Evolutionary conservation across 78 protist species (phyloP), one percentile per base, ranked within the genome.

Genomic region (Speleostelium caveatum): DNA sequence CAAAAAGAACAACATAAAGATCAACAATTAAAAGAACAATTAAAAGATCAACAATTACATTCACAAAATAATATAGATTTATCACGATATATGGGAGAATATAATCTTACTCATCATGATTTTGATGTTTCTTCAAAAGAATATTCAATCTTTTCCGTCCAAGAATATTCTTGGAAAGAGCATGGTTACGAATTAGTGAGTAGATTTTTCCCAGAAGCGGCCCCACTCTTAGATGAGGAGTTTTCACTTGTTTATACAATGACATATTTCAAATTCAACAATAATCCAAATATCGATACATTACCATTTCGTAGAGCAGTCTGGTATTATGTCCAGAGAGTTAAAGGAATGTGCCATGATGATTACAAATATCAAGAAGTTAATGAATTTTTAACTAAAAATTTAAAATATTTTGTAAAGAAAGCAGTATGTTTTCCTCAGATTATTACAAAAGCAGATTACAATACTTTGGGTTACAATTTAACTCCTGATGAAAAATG

Each of bases 291-390:
- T 55, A 91, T 94, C 17, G 95, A 90, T 53, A 94, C 96, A 0
- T 38, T 73, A 8, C 94, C 91, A 22, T 94, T 94, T 79, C 77
- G 96, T n/a, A 35, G 87, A 30, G 96, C 96, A 17, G 86, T 94
- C 26, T 90, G 96, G 95, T 80, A 89, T 76, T 94, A 94, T 77
- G 96, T 94, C 7, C 93, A 89, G 60, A 80, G 96, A 38, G 75
- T 94, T 7, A 80, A 91, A 28, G 96, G 96, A 33, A 75, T 94
- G 77, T 76, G 68, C 55, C 94, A 94, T 78, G 96, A 94, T 41
- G 96, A 94, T 62, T 94, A 91, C 63, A 91, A 94, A 39, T 94
- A 94, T 53, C 68, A 71, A 35, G 87, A 86, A 60, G 94, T 94
- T n/a, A 94, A 94, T 62, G 71, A 58, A 59, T 91, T 90, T 51